Evolutionary conservation across 2,329 filamentous ascomycete genomes (phyloP).

Genomic region (Fusarium sp.): DNA sequence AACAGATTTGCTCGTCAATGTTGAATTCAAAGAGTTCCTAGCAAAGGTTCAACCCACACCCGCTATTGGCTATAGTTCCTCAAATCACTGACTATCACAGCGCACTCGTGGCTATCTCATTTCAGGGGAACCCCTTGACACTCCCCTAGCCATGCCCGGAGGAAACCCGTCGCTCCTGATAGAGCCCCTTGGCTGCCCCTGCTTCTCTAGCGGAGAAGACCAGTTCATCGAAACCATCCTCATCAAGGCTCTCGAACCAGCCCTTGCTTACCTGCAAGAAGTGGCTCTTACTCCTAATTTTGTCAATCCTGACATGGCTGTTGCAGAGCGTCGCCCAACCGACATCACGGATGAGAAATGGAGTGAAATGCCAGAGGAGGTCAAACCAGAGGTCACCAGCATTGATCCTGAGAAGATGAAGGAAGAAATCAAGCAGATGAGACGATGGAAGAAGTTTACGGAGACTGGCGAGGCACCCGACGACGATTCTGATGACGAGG

Average conservation of each 20-base stretch:
- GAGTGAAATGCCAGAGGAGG: constrained; percentile 44
- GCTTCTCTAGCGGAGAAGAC: constrained; percentile 74
- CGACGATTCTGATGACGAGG: constrained; percentile 42
- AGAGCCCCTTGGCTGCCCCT: constrained; percentile 68
- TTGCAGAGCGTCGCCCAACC: constrained; percentile 38
- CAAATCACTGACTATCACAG: constrained; percentile 47
- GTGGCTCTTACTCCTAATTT: constrained; percentile 57
- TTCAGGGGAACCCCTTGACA: constrained; percentile 62
- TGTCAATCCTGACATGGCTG: constrained; percentile 52
- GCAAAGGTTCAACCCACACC: constrained; percentile 54
- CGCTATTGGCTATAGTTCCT: neutral
- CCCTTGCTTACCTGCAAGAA: constrained; percentile 71
- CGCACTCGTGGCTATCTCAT: constrained; percentile 70
- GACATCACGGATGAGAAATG: constrained; percentile 46
- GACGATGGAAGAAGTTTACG: constrained; percentile 44
- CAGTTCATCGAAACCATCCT: constrained; percentile 71
- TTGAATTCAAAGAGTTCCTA: constrained; percentile 61
- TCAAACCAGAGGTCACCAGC: constrained; percentile 43
- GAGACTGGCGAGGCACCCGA: constrained; percentile 43
- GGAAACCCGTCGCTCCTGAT: constrained; percentile 58
- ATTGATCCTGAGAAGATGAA: constrained; percentile 37
- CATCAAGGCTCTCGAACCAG: constrained; percentile 60
- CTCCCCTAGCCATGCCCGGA: constrained; percentile 62
- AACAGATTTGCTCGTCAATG: constrained; percentile 53
- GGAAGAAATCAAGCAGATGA: constrained; percentile 38